Evolutionary conservation across 176 grass and related monocot genomes (phyloP).

Genomic region (Musa troglodytarum): DNA sequence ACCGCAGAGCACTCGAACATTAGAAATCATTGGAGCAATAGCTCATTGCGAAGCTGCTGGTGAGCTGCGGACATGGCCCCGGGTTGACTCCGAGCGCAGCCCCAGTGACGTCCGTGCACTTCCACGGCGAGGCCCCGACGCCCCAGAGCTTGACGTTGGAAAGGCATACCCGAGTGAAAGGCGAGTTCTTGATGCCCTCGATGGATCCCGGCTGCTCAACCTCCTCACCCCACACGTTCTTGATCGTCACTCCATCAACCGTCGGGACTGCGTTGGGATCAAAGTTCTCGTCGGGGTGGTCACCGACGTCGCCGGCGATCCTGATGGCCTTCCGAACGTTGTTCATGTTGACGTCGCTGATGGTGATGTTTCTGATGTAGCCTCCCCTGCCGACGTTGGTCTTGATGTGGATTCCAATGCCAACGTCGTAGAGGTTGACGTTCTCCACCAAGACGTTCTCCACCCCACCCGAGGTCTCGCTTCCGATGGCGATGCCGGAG

Average conservation of each 20-base stretch:
- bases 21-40: not conserved
- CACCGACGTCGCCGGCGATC: conserved; percentile 53
- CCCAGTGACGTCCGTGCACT: conserved; percentile 6
- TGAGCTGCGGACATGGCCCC: conserved; percentile 3
- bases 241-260: conserved; percentile 6
- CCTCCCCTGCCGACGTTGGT: conserved; percentile 50
- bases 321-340: conserved; percentile 40
- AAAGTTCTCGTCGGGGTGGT: conserved; percentile 55
- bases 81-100: conserved; percentile 15
- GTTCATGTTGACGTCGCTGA: conserved; percentile 39
- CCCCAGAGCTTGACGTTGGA: conserved; percentile 25
- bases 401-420: conserved; percentile 68
- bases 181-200: conserved; percentile 15
- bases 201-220: conserved; percentile 18
- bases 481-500: conserved; percentile 61
- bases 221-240: conserved; percentile 14
- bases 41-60: not conserved
- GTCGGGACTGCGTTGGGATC: conserved; percentile 9
- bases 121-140: not conserved
- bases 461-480: conserved; percentile 64
- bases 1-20: not conserved
- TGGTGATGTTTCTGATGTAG: conserved; percentile 57
- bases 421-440: conserved; percentile 41
- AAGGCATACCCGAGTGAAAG: conserved; percentile 13
- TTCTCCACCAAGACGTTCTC: conserved; percentile 49